Conservation (phyloP, 2,329 filamentous ascomycete genomes). For the Xylaria sp. region DNA sequence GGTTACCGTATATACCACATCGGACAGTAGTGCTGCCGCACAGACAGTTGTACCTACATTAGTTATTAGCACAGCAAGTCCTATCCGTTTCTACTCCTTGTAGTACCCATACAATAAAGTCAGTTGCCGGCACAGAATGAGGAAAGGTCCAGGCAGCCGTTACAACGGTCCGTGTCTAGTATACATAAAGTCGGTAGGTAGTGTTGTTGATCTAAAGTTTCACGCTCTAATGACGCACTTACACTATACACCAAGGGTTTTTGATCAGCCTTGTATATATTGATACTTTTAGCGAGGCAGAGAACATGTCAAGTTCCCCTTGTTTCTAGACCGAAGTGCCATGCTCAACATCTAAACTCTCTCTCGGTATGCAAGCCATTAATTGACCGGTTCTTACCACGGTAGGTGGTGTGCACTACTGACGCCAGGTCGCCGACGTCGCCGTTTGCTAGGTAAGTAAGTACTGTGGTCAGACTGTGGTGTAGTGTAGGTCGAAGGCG, state of each 20-base stretch:
- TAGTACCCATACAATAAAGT: not conserved
- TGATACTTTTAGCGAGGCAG: conserved; percentile 4
- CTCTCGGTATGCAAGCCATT: conserved; percentile 37
- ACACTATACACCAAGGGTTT: conserved; percentile 6
- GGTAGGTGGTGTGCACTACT: conserved; percentile 18
- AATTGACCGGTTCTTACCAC: conserved; percentile 30
- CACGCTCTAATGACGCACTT: conserved; percentile 8
- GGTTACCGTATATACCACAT: not conserved
- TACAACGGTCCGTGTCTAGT: conserved; percentile 11
- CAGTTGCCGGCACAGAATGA: conserved; percentile 1
- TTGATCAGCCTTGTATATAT: conserved; percentile 35
- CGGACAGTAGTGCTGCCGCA: not conserved
- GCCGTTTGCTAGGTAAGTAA: conserved; percentile 25
- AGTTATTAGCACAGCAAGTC: not conserved
- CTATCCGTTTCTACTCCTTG: not conserved
- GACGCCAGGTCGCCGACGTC: conserved; percentile 37
- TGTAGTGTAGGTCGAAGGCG: conserved; percentile 13
- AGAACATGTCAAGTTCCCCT: conserved; percentile 4
- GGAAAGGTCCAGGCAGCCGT: conserved; percentile 10
- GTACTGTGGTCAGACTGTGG: conserved; percentile 6
- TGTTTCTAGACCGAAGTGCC: conserved; percentile 3
- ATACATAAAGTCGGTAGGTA: not conserved
- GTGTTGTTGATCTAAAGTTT: not conserved
- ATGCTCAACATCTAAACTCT: conserved; percentile 2
- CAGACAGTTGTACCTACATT: conserved; percentile 14